These are phyloP conservation scores for Gracilaria domingensis DNA, from an alignment of 23 red algal species.

Conservation along the genomic window DNA sequence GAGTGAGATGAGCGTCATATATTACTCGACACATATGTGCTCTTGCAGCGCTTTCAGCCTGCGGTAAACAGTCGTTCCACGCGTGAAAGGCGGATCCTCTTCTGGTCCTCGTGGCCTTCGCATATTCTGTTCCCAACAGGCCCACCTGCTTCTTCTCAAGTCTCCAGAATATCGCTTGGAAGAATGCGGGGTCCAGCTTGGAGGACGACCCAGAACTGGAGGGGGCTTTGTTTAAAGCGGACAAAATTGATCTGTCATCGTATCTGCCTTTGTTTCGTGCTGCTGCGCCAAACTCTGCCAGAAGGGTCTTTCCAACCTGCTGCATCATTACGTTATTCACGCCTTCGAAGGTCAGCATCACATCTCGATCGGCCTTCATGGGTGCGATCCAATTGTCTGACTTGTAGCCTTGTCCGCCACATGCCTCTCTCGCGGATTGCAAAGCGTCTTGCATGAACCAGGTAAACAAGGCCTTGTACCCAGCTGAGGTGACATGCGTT, in stretches of 20 bases:
- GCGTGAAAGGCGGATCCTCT: slow-evolving; percentile 62
- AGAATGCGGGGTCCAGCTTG: slow-evolving; percentile 35
- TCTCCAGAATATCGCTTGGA: slow-evolving; percentile 33
- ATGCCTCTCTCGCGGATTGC: slow-evolving; percentile 93
- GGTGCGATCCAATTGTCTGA: slow-evolving; percentile 84
- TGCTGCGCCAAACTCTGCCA: slow-evolving; percentile 41
- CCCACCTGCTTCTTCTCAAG: slow-evolving; percentile 47
- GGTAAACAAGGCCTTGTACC: slow-evolving; percentile 88
- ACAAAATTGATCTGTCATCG: not conserved
- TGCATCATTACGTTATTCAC: slow-evolving; percentile 91
- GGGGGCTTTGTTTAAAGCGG: slow-evolving; percentile 5
- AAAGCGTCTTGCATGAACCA: slow-evolving; percentile 91
- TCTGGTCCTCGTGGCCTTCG: not conserved
- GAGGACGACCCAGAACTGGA: slow-evolving; percentile 1
- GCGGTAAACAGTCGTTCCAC: slow-evolving; percentile 66
- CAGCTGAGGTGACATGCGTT: slow-evolving; percentile 79
- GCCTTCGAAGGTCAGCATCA: slow-evolving; percentile 94
- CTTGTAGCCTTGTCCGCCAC: slow-evolving; percentile 91
- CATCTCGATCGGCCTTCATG: slow-evolving; percentile 82
- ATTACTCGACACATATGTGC: slow-evolving; percentile 65
- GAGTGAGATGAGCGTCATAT: slow-evolving; percentile 10
- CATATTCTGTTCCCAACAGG: slow-evolving; percentile 6
- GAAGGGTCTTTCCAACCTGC: slow-evolving; percentile 81
- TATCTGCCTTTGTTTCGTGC: not conserved
- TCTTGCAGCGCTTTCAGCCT: slow-evolving; percentile 41